A percentile compares a stretch with the other conserved stretches of the same genome.
These are phyloP conservation scores for Ganoderma lingzhi DNA, from an alignment of 1,284 basidiomycete species.

Conservation along the genomic window DNA sequence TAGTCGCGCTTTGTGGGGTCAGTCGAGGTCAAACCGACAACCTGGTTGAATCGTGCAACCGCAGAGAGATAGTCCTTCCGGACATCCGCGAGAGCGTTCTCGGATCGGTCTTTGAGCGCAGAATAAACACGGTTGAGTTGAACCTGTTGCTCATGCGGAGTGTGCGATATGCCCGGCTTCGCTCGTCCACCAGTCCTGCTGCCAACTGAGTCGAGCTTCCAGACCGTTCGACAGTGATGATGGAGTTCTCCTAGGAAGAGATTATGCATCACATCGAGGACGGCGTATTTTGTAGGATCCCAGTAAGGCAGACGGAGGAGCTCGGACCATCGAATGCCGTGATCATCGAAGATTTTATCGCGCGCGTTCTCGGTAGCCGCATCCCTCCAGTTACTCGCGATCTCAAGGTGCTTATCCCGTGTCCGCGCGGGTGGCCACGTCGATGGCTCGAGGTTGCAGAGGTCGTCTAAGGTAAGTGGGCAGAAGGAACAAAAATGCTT, in stretches of 20 bases:
- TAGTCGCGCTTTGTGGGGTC: no score
- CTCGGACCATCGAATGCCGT: conserved; percentile 46
- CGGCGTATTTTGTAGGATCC: conserved; percentile 41
- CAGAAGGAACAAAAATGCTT: no score
- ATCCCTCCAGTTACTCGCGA: conserved; percentile 40
- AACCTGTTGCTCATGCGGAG: not conserved
- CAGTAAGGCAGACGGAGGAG: conserved; percentile 47
- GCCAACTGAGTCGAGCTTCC: not conserved
- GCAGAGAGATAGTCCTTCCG: no score
- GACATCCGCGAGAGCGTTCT: no score
- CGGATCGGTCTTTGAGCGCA: no score
- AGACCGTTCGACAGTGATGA: conserved; percentile 16
- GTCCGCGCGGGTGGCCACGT: conserved; percentile 12
- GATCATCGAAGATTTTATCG: conserved; percentile 33
- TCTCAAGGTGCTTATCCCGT: conserved; percentile 11
- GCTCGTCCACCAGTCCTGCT: no score
- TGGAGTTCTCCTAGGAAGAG: conserved; percentile 16
- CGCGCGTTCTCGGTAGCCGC: conserved; percentile 31
- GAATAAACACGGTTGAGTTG: not conserved
- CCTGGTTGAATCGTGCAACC: no score
- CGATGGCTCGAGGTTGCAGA: conserved; percentile 13
- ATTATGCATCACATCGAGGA: conserved; percentile 14
- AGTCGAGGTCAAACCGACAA: no score
- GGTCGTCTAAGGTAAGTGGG: conserved; percentile 12
- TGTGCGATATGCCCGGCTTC: not conserved